Base-by-base conservation (phyloP, 495 filamentous ascomycete species). In the Sporormia fimetaria region DNA sequence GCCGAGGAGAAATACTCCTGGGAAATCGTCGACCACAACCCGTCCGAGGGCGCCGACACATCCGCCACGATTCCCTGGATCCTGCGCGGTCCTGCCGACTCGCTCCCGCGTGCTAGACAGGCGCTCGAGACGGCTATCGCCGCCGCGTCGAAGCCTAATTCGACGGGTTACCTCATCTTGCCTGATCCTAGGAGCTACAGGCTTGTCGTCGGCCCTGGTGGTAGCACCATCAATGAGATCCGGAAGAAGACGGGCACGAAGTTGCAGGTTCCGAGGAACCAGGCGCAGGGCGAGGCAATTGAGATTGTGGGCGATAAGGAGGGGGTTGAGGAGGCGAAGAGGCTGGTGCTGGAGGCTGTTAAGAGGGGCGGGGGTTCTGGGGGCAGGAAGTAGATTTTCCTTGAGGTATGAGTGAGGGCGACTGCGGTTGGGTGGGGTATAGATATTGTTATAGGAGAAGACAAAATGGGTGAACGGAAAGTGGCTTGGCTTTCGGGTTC, bases 111-210 rank as follows among this genome's bases (percentile, higher is more conserved):
- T 60, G 90, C 84, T 23, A 81, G 79, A 57, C 67, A 71, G 44
- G 82, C 84, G 9, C 65, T 95, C 31, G 70, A 78, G 42, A 65
- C 78, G 39, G 86, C 87, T 1, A 66, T 95, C 35, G 71, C 78
- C 38, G 67, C 78, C 37, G 85, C 86, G 1, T 64, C 71, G 35
- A 76, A 78, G 55, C 79, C 83, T 52, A 76, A 70, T 20, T 70
- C 71, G 10, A 82, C 75, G 1, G 90, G 92, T 4, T 95, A 90
- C 58, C 71, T 99, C 31, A 75, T 87, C 51, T 71, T 96, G 15
- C 85, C 87, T 0, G 87, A 96, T 55, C 86, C 92, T 6, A 73
- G 74, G 29, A 86, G 81, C 32, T 92, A 95, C 68, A 76, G 88
- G 40, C 80, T 80, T 46, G 80, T 99, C 27, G 83, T 99, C 42